phyloP scores from a whole-genome alignment of 148 eudicot species.

The Amaranthus cruentus region DNA sequence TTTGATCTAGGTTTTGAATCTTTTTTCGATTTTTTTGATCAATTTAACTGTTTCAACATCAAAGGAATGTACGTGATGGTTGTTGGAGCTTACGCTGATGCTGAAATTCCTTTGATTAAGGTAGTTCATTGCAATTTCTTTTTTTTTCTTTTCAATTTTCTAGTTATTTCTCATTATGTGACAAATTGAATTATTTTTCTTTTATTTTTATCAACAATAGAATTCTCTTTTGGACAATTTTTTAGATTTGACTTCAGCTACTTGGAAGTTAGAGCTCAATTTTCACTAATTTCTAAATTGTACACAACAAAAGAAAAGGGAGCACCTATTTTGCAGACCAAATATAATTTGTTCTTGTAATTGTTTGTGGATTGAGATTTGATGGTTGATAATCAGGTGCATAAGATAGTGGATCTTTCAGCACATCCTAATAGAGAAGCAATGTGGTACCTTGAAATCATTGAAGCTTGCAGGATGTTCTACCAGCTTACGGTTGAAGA shows the following conservation, averaged over 20 bases:
- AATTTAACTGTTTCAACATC: neutral
- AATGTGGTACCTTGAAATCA: constrained; percentile 95
- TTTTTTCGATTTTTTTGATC: neutral
- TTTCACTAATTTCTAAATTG: no score
- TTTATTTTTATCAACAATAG: no score
- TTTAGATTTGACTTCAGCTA: no score
- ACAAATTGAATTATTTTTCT: neutral
- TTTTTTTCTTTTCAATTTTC: neutral
- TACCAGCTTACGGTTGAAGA: constrained; percentile 48
- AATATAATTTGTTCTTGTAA: neutral
- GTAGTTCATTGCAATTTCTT: constrained; percentile 32
- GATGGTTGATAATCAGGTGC: constrained; percentile 48
- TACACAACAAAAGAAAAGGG: no score
- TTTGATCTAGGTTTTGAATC: neutral
- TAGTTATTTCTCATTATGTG: neutral
- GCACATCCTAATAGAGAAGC: constrained; percentile 73
- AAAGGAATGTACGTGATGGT: constrained; percentile 91
- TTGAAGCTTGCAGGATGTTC: constrained; percentile 77
- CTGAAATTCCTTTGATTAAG: constrained; percentile 44
- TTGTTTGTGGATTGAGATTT: neutral
- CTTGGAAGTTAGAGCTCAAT: no score
- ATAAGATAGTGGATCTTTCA: constrained; percentile 90
- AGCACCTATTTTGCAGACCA: no score
- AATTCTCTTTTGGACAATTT: no score
- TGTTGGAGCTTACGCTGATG: constrained; percentile 49